Base-by-base conservation (phyloP, 805 yeast genomes). In the Wickerhamomyces kurtzmanii region DNA sequence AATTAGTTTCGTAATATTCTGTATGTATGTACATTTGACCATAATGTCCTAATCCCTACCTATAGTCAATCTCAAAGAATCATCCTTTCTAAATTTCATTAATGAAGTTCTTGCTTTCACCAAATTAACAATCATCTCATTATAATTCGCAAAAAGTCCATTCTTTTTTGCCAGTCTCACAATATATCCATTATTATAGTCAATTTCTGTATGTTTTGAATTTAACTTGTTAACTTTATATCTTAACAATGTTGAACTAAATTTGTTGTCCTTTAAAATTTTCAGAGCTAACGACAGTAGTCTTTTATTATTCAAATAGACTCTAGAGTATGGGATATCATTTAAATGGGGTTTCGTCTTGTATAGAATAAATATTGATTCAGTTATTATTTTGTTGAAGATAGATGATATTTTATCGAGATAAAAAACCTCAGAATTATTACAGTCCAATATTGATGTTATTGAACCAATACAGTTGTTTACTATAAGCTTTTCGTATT, bases 401-500 rank as follows among this genome's bases (percentile, higher is more conserved):
- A 71, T 39, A 2, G 39, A 36, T 8, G 46, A 30, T 3, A 58
- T 44, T 6, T 59, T 45, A 4, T 51, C 45, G 19, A 68, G 55
- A 12, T 53, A 43, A n/a, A 64, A 52, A 12, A 83, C 49, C 21
- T 73, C 76, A 12, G 83, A 85, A 40, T 81, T 81, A 13, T 57
- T 42, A 41, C 84, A 75, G 44, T 75, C 76, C 24, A 73, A 52
- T 9, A 82, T 39, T 0, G 86, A 73, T 0, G 86, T 72, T 14
- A 77, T 49, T 0, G 91, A 76, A 33, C 83, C 82, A 35, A 82
- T 68, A 39, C 78, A 75, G 7, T 79, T 63, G 41, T 81, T 82
- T 8, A 75, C 69, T 18, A 75, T 61, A 33, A 84, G 59, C 47
- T 78, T 76, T 38, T 75, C 79, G 39, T 69, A 57, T 49, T 79